phyloP scores from a whole-genome alignment of 2,329 filamentous ascomycete genomes.

The Anisogramma anomala region DNA sequence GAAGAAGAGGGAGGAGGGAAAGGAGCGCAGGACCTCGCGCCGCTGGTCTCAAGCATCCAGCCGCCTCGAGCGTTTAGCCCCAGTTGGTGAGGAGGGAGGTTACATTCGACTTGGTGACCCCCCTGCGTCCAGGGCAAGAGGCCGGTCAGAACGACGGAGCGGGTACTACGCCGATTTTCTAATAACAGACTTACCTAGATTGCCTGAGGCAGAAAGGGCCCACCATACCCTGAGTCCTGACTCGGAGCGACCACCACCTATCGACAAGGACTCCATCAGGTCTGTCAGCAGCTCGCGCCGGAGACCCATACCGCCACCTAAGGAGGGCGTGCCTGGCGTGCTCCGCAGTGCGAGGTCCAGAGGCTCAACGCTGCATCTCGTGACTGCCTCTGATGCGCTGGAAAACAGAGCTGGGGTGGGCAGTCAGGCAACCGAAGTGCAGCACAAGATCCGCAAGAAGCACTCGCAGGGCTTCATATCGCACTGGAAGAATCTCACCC shows the following conservation, averaged over 20 bases:
- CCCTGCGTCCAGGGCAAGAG: slow-evolving; percentile 54
- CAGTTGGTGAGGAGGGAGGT: slow-evolving; percentile 66
- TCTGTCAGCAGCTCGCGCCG: slow-evolving; percentile 68
- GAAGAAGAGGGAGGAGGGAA: slow-evolving; percentile 75
- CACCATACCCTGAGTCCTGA: slow-evolving; percentile 33
- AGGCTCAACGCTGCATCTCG: slow-evolving; percentile 77
- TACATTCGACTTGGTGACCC: slow-evolving; percentile 33
- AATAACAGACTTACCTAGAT: slow-evolving; percentile 62
- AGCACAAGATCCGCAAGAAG: slow-evolving; percentile 41
- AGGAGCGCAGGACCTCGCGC: slow-evolving; percentile 65
- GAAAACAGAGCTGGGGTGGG: slow-evolving; percentile 22
- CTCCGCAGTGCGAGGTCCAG: slow-evolving; percentile 59
- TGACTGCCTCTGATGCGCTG: slow-evolving; percentile 50
- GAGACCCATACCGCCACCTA: slow-evolving; percentile 69
- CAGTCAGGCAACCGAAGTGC: slow-evolving; percentile 21
- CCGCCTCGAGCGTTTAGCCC: slow-evolving; percentile 68
- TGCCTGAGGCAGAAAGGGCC: slow-evolving; percentile 49
- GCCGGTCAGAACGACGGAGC: slow-evolving; percentile 66
- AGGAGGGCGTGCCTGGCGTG: slow-evolving; percentile 57
- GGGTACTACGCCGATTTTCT: slow-evolving; percentile 51
- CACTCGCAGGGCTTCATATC: slow-evolving; percentile 47
- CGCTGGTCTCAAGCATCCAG: slow-evolving; percentile 84
- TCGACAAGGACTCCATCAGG: slow-evolving; percentile 68
- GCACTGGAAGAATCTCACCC: slow-evolving; percentile 53
- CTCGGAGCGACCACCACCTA: slow-evolving; percentile 41